Percentiles rank a stretch among this genome's conserved stretches.
Conservation (phyloP, 768 basidiomycete species). For the Cystofilobasidium bisporidii region DNA sequence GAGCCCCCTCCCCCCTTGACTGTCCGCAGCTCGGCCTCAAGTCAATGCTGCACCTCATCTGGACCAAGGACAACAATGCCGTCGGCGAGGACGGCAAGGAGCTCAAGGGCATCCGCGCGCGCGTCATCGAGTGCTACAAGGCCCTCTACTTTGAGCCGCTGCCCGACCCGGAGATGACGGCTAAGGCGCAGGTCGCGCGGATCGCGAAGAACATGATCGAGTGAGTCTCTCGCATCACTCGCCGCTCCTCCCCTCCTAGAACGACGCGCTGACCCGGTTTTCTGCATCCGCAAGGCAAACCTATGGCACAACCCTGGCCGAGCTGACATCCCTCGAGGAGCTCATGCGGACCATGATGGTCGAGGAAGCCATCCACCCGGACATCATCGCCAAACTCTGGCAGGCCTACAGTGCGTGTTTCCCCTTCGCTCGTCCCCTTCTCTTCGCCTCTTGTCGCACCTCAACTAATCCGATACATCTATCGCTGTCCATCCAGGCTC, state of each 20-base stretch:
- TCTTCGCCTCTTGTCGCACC: not conserved
- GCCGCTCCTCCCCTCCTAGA: no score
- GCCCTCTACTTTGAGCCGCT: constrained; percentile 79
- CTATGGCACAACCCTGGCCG: constrained; percentile 82
- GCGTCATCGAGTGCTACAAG: constrained; percentile 79
- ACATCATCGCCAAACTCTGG: constrained; percentile 87
- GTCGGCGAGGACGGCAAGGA: constrained; percentile 56
- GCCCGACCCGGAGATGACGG: constrained; percentile 49
- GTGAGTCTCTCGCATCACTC: constrained; percentile 44
- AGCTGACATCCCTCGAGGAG: constrained; percentile 90
- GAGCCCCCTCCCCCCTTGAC: not conserved
- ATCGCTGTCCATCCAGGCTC: constrained; percentile 48
- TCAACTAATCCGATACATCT: not conserved
- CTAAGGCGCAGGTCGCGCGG: constrained; percentile 77
- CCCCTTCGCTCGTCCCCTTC: not conserved
- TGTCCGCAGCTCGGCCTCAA: constrained; percentile 66
- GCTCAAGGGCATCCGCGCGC: constrained; percentile 75
- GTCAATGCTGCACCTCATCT: constrained; percentile 93
- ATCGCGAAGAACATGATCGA: constrained; percentile 97
- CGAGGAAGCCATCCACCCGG: constrained; percentile 67
- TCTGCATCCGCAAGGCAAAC: constrained; percentile 54
- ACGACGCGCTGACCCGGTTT: not conserved
- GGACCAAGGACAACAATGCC: constrained; percentile 88
- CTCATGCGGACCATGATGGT: constrained; percentile 96
- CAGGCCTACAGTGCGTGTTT: constrained; percentile 73